phyloP scores from a whole-genome alignment of 2,329 filamentous ascomycete genomes.

The Lasiodiplodia hormozganensis region DNA sequence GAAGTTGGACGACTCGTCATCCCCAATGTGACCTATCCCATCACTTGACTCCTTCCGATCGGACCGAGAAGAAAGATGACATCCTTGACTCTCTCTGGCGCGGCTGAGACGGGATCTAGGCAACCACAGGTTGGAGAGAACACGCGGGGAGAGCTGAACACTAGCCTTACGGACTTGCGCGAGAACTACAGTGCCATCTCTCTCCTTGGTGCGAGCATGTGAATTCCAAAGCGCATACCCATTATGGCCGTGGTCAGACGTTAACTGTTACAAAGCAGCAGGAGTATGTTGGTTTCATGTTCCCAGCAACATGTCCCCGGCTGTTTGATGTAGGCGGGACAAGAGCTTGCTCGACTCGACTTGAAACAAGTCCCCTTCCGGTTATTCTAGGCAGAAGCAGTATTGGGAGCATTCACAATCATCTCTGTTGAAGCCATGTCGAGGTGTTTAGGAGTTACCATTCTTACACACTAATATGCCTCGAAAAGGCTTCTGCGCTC shows the following conservation, averaged over 20 bases:
- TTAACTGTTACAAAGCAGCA: neutral
- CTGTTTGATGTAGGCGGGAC: too few relatives aligned
- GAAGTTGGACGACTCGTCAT: neutral
- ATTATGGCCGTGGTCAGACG: neutral
- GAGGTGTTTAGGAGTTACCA: slow-evolving; percentile 10
- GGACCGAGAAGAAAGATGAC: neutral
- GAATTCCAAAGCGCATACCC: neutral
- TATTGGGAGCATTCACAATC: neutral
- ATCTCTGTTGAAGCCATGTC: neutral
- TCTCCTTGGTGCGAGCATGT: neutral
- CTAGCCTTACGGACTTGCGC: neutral
- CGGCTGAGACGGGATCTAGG: neutral
- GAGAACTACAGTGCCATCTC: neutral
- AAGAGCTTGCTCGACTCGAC: neutral
- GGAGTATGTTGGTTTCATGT: neutral
- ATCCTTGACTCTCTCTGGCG: neutral
- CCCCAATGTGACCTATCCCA: slow-evolving; percentile 3
- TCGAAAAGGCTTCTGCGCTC: slow-evolving; percentile 1
- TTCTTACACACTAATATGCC: slow-evolving; percentile 14
- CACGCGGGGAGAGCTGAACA: neutral
- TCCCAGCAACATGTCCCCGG: too few relatives aligned
- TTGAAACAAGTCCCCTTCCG: neutral
- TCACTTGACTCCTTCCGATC: neutral
- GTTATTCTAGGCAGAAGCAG: neutral
- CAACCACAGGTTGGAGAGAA: neutral